Base-by-base conservation (phyloP, 192 early-diverging fungal genomes). In the Podila epicladia region DNA sequence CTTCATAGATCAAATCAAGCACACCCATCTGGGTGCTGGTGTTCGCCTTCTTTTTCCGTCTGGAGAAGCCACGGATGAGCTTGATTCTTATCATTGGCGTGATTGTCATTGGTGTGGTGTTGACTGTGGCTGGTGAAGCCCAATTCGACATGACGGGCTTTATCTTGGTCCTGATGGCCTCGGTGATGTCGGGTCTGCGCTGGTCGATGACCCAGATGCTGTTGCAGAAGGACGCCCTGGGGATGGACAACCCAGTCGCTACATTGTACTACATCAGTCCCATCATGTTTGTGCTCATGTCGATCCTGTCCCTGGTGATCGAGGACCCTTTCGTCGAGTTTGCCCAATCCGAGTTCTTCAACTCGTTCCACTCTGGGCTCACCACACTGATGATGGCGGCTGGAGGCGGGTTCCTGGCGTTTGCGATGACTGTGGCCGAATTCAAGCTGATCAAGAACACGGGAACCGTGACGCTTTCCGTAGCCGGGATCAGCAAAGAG, bases 201-300 rank as follows among this genome's bases (percentile, higher is more conserved):
- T 95, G 94, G 95, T 88, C 90, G 9, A 77, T 95, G 58, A 95
- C 93, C 5, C 94, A 95, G 70, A 85, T 95, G 69, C 82, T 97
- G 13, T 69, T 97, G 35, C 87, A 92, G 69, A 84, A 86, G 51
- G 90, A 90, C 58, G 65, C 75, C 22, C 62, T 92, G 9, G 93
- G 92, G 15, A 91, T 94, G 87, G 90, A 91, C 75, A 93, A 94
- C 76, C 95, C 95, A 13, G 79, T 97, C 29, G 93, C 93, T 11
- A 93, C 95, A 7, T 83, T 88, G 53, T 86, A 92, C 57, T 91
- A 94, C 65, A 83, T 97, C 29, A 90, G 90, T 8, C 95, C 95
- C 6, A 77, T 95, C 37, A 94, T 95, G 91, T 91, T 89, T 80
- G 57, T 88, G 24, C 83, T 85, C n/a, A 91, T 94, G 76, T 68